Conservation (phyloP, 1,284 basidiomycete species). For the Ustilago bromivora region DNA sequence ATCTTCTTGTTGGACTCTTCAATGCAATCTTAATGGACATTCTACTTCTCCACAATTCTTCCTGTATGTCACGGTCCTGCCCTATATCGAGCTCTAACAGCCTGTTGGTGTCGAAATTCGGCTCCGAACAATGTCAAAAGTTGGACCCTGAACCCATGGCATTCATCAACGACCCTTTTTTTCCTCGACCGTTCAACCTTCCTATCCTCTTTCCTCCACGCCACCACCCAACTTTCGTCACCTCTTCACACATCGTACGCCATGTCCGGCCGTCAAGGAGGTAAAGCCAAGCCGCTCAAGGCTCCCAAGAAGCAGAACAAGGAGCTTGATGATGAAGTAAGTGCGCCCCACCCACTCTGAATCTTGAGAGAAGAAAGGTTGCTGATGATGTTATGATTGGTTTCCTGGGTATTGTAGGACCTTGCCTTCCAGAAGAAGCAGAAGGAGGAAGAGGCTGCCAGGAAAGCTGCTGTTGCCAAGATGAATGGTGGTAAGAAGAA, state of each 20-base stretch:
- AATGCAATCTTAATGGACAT: conserved; percentile 25
- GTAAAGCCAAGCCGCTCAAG: conserved; percentile 66
- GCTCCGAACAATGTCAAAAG: conserved; percentile 13
- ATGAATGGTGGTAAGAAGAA: conserved; percentile 58
- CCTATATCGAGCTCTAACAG: neutral
- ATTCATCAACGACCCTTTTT: neutral
- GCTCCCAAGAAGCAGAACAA: conserved; percentile 61
- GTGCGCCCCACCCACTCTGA: conserved; percentile 12
- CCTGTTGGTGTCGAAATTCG: neutral
- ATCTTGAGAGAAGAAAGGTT: neutral
- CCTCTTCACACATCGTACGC: neutral
- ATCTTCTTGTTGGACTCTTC: neutral
- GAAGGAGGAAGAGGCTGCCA: conserved; percentile 63
- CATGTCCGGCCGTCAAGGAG: conserved; percentile 66
- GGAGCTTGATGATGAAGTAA: conserved; percentile 64
- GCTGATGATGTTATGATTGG: conserved; percentile 2
- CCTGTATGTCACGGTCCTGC: neutral
- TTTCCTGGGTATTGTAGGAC: conserved; percentile 37
- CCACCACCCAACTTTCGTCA: neutral
- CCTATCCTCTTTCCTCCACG: neutral
- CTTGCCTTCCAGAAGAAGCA: conserved; percentile 62
- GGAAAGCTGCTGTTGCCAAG: conserved; percentile 61
- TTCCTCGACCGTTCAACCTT: neutral
- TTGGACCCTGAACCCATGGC: conserved; percentile 30
- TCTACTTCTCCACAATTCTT: neutral